Evolutionary conservation across 2,329 filamentous ascomycete species (phyloP).

Genomic region (Stagonosporopsis cucurbitacearum): DNA sequence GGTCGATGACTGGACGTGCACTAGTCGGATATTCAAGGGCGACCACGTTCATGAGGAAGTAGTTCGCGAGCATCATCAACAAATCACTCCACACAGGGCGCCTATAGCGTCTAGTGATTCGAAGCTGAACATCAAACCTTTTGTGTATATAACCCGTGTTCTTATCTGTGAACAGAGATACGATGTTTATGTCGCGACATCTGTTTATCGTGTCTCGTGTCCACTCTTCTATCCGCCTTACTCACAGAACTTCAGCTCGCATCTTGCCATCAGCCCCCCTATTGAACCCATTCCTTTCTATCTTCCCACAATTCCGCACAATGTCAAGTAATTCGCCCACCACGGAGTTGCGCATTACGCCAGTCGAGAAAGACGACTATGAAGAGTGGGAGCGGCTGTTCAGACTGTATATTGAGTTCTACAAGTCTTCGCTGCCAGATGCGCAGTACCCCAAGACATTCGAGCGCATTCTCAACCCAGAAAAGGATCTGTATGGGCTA

Average conservation of each 20-base stretch:
- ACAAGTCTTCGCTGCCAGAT: constrained; percentile 19
- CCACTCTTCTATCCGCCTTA: background rate
- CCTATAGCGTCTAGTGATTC: background rate
- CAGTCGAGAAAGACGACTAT: constrained; percentile 5
- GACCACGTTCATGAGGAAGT: background rate
- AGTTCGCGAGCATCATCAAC: constrained; percentile 5
- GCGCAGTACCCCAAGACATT: constrained; percentile 17
- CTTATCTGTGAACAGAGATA: background rate
- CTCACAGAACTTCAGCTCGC: background rate
- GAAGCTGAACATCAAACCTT: background rate
- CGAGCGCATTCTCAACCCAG: constrained; percentile 8
- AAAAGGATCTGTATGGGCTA: constrained; percentile 7
- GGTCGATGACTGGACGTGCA: background rate
- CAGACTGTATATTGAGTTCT: constrained; percentile 19
- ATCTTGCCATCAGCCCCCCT: background rate
- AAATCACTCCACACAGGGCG: background rate
- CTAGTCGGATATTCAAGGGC: constrained; percentile 12
- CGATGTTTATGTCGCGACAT: background rate
- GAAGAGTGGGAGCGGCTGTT: constrained; percentile 18
- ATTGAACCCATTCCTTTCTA: background rate
- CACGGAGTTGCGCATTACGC: background rate
- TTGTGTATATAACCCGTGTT: background rate
- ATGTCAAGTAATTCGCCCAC: background rate
- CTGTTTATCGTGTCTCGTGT: background rate
- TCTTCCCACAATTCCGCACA: background rate